Percentiles rank a stretch among this genome's conserved stretches.
Evolutionary conservation across 2,329 filamentous ascomycete genomes (phyloP).

Genomic region (Nothopassalora personata): DNA sequence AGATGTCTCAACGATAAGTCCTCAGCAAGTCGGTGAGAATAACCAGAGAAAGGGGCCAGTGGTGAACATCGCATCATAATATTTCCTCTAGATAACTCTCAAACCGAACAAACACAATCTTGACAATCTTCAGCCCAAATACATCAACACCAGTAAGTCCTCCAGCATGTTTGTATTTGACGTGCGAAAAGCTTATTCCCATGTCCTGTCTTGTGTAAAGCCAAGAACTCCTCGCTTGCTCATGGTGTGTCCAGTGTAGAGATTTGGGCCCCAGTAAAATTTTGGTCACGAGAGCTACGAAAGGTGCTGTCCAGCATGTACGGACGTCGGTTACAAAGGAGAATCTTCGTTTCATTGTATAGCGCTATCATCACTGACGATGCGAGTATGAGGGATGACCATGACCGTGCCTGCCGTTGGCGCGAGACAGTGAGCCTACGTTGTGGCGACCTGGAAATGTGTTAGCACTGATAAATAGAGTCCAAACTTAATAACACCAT

Average conservation of each 20-base stretch:
- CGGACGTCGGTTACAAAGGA: not conserved
- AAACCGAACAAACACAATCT: not conserved
- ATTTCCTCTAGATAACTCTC: not conserved
- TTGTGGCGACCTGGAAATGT: not conserved
- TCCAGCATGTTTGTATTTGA: not conserved
- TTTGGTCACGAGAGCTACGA: not conserved
- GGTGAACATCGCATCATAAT: not conserved
- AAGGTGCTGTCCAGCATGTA: not conserved
- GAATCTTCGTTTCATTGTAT: not conserved
- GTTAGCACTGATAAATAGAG: not conserved
- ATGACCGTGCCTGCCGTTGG: not conserved
- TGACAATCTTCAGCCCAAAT: not conserved
- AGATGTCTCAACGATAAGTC: too few species aligned
- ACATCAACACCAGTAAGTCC: not conserved
- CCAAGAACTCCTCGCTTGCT: not conserved
- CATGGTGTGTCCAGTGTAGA: not conserved
- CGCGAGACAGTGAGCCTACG: not conserved
- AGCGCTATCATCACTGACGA: not conserved
- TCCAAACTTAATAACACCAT: conserved; percentile 39
- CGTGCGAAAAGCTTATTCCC: not conserved
- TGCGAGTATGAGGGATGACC: not conserved
- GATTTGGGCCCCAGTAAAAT: not conserved
- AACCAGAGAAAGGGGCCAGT: too few species aligned
- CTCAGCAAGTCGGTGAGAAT: too few species aligned
- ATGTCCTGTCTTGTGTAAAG: not conserved